Base-by-base conservation (phyloP, 164 flowering plant species). In the Chimonanthus salicifolius region DNA sequence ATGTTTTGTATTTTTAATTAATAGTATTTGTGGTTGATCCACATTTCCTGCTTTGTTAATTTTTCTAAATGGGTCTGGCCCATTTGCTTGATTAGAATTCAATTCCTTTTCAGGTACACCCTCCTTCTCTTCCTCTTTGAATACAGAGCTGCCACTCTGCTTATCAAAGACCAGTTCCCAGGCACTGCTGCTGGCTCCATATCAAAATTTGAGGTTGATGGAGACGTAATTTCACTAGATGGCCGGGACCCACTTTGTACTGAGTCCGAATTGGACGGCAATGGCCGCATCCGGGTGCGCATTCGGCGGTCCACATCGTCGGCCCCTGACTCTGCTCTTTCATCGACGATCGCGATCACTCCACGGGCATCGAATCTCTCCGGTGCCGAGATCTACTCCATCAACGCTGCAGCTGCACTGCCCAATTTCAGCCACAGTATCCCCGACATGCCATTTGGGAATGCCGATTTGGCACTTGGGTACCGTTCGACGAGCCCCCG, bases 311-410 rank as follows among this genome's bases (percentile, higher is more conserved):
- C 89, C 65, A 85, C 83, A 13, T 85, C 88, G 0, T 85, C 89
- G 4, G 86, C 80, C 13, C 80, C 85, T 0, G 83, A 82, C 73
- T 77, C 83, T 0, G 84, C 73, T 13, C 72, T 79, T 4, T 85
- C 87, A 6, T 82, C 89, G 21, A 74, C 87, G 60, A 60, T 83
- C 6, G 82, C 79, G 18, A 66, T 85, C 60, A 88, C 89, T 6
- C 91, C 89, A 6, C 81, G 89, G 33, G 78, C 89, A 1, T 88
- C 89, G 0, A 86, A 85, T 43, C 85, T 88, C 74, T 81, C 87
- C 79, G 86, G 84, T 48, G 88, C 85, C 7, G 91, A 88, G 72
- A 82, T 88, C 18, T 88, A 77, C 78, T 86, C 89, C 50, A 72
- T 88, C 64, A 79, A 77, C 76, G 84, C 91, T 15, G 88, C 91